Base-by-base conservation (phyloP, 2,329 filamentous ascomycete genomes). In the Pseudogymnoascus sp. region DNA sequence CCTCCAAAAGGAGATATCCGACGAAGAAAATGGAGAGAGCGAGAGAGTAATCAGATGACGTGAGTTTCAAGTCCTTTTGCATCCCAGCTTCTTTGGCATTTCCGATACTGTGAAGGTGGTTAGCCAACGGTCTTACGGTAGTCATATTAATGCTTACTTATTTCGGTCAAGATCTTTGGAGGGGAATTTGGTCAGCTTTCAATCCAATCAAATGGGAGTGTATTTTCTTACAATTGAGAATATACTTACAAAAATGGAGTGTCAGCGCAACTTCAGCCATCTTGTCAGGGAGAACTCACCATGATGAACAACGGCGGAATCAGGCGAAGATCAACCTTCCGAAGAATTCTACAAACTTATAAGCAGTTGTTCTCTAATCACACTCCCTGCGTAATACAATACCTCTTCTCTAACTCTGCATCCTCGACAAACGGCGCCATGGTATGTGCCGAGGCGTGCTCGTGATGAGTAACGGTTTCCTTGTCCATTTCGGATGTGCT, bases 1-100 rank as follows among this genome's bases (percentile, higher is more conserved):
- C 60, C 0, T 82, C 79, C 64, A 80, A 80, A 8, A 78, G 65
- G 34, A 83, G 77, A 67, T 82, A 81, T 39, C 70, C 73, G 67
- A 81, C 81, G 73, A 82, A 83, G 5, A 83, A 61, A 41, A 61
- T 61, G n/a, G 65, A 66, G 23, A 66, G 45, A 28, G 65, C 34
- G 13, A 61, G 34, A 10, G 60, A 37, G 16, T 61, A 61, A 7
- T 61, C 60, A 23, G 60, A 61, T 8, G 34, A 37, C 3, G 34
- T n/a, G 60, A 61, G 34, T 7, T 61, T 16, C 28, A 61, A 16
- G 16, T 61, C 60, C 13, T 61, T 28, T 23, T 16, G 8, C 60
- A 61, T 61, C 4, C 60, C 60, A 61, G 60, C 60, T 28, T 37
- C 60, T 61, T 41, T 61, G 3, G 60, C 60, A 61, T 61, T 61